A percentile compares a stretch with the other conserved stretches of the same genome.
These are phyloP conservation scores for Salmacisia buchloeana DNA, from an alignment of 1,284 basidiomycete species.

Conservation along the genomic window DNA sequence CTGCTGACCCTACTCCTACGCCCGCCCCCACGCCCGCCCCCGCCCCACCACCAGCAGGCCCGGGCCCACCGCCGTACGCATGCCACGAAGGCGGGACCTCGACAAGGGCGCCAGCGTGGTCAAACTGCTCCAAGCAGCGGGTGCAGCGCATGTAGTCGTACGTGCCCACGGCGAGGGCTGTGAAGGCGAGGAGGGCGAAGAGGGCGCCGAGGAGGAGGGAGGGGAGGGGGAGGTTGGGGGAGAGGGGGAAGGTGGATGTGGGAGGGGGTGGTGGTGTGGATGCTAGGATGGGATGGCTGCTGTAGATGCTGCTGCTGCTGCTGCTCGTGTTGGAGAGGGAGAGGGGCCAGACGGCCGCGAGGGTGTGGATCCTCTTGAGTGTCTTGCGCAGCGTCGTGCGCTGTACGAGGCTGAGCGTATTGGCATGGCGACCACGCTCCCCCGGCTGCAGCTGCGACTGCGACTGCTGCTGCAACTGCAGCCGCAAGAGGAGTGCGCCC, in stretches of 20 bases:
- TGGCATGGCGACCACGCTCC: no score
- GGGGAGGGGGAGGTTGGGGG: not conserved
- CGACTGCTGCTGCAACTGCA: not conserved
- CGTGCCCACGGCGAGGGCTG: not conserved
- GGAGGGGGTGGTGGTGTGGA: not conserved
- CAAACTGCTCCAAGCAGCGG: conserved; percentile 1
- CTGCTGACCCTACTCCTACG: not conserved
- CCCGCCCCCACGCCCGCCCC: not conserved
- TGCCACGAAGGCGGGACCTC: not conserved
- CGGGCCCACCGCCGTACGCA: no score
- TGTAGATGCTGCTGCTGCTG: not conserved
- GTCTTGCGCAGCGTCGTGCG: no score
- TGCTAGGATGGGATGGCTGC: not conserved
- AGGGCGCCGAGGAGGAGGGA: not conserved
- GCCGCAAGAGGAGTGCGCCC: not conserved
- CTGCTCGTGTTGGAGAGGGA: conserved; percentile 1
- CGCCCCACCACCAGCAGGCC: not conserved
- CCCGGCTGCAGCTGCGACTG: not conserved
- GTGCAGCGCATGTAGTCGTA: conserved; percentile 5
- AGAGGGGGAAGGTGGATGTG: not conserved
- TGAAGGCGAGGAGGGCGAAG: not conserved
- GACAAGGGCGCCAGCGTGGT: not conserved
- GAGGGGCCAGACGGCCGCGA: no score
- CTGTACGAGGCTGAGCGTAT: no score
- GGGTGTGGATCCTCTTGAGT: no score